Base-by-base conservation (phyloP, 148 eudicot genomes). In the Rheum nobile region DNA sequence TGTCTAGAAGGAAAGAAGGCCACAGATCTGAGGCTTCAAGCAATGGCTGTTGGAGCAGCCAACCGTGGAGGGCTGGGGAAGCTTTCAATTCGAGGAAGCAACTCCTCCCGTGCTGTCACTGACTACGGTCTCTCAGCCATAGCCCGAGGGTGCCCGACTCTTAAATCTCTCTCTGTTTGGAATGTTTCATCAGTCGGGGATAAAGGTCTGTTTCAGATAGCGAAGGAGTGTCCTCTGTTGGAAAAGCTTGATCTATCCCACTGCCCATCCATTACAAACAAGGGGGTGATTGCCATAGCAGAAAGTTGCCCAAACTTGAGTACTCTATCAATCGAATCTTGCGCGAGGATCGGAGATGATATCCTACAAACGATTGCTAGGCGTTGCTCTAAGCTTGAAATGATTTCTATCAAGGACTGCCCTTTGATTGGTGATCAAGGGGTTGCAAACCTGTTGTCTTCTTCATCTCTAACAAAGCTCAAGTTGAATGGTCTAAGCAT, bases 1-100 rank as follows among this genome's bases (percentile, higher is more conserved):
- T 84, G 84, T 24, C 68, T 95, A 75, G 96, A 88, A 77, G 96
- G 92, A 48, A 86, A 81, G 87, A 90, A 88, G 81, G 97, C 97
- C 19, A 95, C 94, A 0, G 97, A 95, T 85, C 26, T 80, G 13
- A 83, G 97, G 78, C 92, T 95, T 63, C 86, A 91, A 47, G 96
- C 97, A 44, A 87, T 95, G 67, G 87, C 99, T 0, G 91, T 95
- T 75, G 92, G 99, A 68, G 84, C 97, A 7, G 77, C 91, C 73
- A 74, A 77, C 77, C 92, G 88, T 43, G 99, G 99, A 37, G 99
- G 99, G 39, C 89, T 95, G 2, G 94, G 92, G 63, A 91, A 95
- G 88, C 94, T 95, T 77, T 85, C 86, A 5, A 82, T 95, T 70
- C 80, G 89, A 16, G 96, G 96, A 71, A 87, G 82, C 79, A 86